Evolutionary conservation across 306 rosid genomes (phyloP).

Genomic region (Cicer judaicum): DNA sequence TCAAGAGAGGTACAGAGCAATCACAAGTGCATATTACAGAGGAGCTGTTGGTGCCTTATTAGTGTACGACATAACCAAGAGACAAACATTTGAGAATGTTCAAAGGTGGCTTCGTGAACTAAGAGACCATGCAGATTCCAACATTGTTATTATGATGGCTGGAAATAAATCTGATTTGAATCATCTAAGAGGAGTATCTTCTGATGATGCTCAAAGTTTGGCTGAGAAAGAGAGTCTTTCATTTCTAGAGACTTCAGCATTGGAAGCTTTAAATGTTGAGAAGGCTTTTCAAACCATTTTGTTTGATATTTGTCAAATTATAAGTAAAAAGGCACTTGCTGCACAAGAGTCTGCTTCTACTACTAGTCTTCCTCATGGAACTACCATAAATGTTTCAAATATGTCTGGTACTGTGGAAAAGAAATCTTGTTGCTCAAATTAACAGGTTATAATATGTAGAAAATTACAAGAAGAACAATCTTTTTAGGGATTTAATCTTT

Average conservation of each 20-base stretch:
- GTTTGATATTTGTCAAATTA: constrained; percentile 67
- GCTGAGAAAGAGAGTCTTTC: constrained; percentile 68
- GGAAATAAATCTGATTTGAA: constrained; percentile 70
- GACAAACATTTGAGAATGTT: constrained; percentile 74
- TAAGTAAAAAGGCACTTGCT: constrained; percentile 78
- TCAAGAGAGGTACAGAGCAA: constrained; percentile 81
- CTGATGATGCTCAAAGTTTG: constrained; percentile 64
- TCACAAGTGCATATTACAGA: constrained; percentile 83
- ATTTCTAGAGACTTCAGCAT: constrained; percentile 75
- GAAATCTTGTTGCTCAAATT: constrained; percentile 70
- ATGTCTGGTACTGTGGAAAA: constrained; percentile 48
- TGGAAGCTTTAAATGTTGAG: constrained; percentile 71
- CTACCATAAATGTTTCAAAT: constrained; percentile 66
- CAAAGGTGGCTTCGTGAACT: constrained; percentile 76
- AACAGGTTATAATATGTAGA: constrained; percentile 29
- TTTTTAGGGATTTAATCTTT: not conserved
- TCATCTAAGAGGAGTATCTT: constrained; percentile 64
- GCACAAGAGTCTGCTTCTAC: constrained; percentile 64
- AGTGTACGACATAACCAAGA: constrained; percentile 79
- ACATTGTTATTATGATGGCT: constrained; percentile 73
- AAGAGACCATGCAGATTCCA: constrained; percentile 74
- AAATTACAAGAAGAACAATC: constrained; percentile 21
- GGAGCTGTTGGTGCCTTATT: constrained; percentile 65
- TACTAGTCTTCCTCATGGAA: constrained; percentile 64
- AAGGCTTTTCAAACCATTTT: constrained; percentile 77